Evolutionary conservation across 371 early-diverging fungal species (phyloP).

Genomic region (Parasitella parasitica): DNA sequence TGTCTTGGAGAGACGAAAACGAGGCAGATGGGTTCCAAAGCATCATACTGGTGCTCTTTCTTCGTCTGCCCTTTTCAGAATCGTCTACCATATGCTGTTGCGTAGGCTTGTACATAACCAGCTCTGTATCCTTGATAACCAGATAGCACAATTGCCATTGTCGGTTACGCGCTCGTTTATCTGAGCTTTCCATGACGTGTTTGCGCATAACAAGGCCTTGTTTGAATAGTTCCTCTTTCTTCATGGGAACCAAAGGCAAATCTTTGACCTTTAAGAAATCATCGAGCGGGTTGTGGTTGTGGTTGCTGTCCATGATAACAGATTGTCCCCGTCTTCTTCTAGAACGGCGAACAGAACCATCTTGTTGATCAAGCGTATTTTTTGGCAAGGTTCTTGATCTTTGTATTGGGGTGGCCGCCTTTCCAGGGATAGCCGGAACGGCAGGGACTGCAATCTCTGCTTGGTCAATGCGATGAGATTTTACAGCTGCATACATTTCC

Average conservation of each 20-base stretch:
- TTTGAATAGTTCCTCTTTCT: not conserved
- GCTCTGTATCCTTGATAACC: conserved; percentile 22
- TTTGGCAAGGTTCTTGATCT: conserved; percentile 13
- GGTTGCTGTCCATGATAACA: not conserved
- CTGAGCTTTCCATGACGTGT: conserved; percentile 28
- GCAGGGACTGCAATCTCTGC: not conserved
- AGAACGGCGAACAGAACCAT: not conserved
- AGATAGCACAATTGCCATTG: conserved; percentile 34
- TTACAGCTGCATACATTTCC: conserved; percentile 30
- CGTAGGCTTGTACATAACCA: conserved; percentile 23
- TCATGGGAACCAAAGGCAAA: not conserved
- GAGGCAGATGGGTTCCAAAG: conserved; percentile 5
- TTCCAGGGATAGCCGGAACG: not conserved
- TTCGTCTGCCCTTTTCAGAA: not conserved
- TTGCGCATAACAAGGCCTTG: conserved; percentile 37
- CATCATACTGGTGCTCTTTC: conserved; percentile 12
- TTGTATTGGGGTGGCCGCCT: not conserved
- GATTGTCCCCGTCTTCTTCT: conserved; percentile 16
- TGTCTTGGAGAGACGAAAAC: conserved; percentile 6
- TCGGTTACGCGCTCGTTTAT: conserved; percentile 26
- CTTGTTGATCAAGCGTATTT: not conserved
- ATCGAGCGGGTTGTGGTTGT: not conserved
- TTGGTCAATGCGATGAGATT: conserved; percentile 21
- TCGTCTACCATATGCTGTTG: not conserved
- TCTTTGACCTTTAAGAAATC: not conserved